Evolutionary conservation across 2,329 filamentous ascomycete species (phyloP).

Genomic region (Xylariaceae sp.): DNA sequence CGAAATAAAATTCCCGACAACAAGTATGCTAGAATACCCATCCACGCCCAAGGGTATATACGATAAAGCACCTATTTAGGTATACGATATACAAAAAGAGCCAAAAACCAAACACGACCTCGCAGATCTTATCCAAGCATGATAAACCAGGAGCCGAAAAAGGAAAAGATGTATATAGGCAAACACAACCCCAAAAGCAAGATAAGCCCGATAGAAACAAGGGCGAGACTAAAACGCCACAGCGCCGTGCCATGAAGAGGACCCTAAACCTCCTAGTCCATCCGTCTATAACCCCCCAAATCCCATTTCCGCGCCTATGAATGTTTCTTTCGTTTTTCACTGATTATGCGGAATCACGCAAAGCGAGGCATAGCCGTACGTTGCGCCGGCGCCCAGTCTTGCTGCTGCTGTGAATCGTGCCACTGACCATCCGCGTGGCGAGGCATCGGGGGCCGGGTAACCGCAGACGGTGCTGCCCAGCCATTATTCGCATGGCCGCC

Average conservation of each 20-base stretch:
- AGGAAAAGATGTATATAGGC: too few species aligned
- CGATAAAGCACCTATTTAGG: too few species aligned
- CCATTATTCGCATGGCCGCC: slow-evolving; percentile 24
- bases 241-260: slow-evolving; percentile 22
- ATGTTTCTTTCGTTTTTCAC: not conserved
- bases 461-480: slow-evolving; percentile 12
- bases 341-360: slow-evolving; percentile 12
- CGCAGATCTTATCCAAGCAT: too few species aligned
- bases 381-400: slow-evolving; percentile 11
- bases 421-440: slow-evolving; percentile 10
- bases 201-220: not conserved
- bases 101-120: too few species aligned
- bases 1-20: too few species aligned
- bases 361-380: slow-evolving; percentile 14
- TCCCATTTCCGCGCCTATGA: slow-evolving; percentile 6
- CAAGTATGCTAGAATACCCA: too few species aligned
- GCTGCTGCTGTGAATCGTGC: slow-evolving; percentile 14
- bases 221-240: slow-evolving; percentile 5
- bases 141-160: too few species aligned
- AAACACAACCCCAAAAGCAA: too few species aligned
- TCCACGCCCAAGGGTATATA: too few species aligned
- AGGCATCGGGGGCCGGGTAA: slow-evolving; percentile 18
- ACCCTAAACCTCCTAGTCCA: too few species aligned
- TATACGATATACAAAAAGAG: too few species aligned
- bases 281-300: too few species aligned